Conservation (phyloP, 306 rosid genomes). For the Cucumis hystrix region DNA sequence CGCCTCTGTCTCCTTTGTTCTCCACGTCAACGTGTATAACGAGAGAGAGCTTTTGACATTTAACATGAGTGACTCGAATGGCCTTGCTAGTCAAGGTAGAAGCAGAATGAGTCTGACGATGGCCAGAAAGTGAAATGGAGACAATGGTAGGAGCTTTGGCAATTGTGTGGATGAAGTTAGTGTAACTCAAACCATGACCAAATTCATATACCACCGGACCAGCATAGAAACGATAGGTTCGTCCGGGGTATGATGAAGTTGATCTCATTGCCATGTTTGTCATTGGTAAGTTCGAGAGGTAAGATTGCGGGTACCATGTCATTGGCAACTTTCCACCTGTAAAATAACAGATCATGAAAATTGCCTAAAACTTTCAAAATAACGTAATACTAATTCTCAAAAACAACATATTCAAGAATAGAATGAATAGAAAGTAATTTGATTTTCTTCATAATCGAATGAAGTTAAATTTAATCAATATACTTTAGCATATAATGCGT, state of each 20-base stretch:
- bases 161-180: conserved; percentile 41
- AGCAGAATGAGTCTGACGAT: conserved; percentile 12
- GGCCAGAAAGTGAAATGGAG: conserved; percentile 45
- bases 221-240: conserved; percentile 70
- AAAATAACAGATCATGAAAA: neutral
- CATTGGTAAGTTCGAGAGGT: conserved; percentile 53
- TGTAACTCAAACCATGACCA: conserved; percentile 60
- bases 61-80: conserved; percentile 63
- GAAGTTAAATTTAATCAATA: too few relatives aligned
- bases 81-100: conserved; percentile 35
- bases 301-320: conserved; percentile 88
- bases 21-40: conserved; percentile 41
- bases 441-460: too few relatives aligned
- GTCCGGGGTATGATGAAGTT: conserved; percentile 47
- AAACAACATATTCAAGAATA: too few relatives aligned
- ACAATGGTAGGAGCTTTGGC: conserved; percentile 39
- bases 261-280: conserved; percentile 78
- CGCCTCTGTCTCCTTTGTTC: conserved; percentile 57
- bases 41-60: conserved; percentile 43
- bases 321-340: conserved; percentile 74
- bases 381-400: too few relatives aligned
- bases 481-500: too few relatives aligned
- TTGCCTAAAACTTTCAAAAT: too few relatives aligned
- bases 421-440: too few relatives aligned
- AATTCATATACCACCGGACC: conserved; percentile 75